These are phyloP conservation scores for Diaporthe batatas DNA, from an alignment of 2,329 filamentous ascomycete genomes.

Conservation along the genomic window DNA sequence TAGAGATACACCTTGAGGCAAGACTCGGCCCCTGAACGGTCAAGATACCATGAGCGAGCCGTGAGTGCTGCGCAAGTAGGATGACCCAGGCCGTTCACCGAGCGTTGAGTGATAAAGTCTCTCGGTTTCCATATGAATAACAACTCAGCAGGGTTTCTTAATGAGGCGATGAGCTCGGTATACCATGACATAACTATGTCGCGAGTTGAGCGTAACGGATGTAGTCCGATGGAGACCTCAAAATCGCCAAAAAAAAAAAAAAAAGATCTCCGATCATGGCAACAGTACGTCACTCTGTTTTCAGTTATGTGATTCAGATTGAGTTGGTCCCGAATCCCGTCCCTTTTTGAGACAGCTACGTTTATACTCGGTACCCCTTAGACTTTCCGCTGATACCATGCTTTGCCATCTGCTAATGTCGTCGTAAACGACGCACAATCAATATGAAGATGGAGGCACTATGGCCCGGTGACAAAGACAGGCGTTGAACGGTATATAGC, in stretches of 20 bases:
- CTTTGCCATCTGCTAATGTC: background rate
- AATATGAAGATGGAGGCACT: background rate
- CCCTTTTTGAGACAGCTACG: background rate
- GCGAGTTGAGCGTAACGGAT: background rate
- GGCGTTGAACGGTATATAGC: background rate
- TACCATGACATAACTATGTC: background rate
- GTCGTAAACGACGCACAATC: background rate
- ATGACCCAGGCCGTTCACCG: background rate
- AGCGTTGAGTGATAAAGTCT: constrained; percentile 49
- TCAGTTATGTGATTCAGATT: background rate
- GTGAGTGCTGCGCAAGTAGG: background rate
- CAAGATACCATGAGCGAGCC: background rate
- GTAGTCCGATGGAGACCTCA: background rate
- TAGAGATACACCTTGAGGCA: constrained; percentile 78
- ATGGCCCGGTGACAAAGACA: no score
- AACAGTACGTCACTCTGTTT: background rate
- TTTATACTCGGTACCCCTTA: background rate
- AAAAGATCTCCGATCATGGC: background rate
- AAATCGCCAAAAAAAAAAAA: background rate
- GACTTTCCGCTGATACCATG: background rate
- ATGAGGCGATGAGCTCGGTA: no score
- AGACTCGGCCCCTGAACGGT: background rate
- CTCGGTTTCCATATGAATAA: background rate
- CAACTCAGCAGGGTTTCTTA: no score
- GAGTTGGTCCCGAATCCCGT: background rate